Evolutionary conservation across 163 green algal genomes (phyloP), one percentile per base, ranked within the genome.

Genomic region (Scenedesmus sp.): DNA sequence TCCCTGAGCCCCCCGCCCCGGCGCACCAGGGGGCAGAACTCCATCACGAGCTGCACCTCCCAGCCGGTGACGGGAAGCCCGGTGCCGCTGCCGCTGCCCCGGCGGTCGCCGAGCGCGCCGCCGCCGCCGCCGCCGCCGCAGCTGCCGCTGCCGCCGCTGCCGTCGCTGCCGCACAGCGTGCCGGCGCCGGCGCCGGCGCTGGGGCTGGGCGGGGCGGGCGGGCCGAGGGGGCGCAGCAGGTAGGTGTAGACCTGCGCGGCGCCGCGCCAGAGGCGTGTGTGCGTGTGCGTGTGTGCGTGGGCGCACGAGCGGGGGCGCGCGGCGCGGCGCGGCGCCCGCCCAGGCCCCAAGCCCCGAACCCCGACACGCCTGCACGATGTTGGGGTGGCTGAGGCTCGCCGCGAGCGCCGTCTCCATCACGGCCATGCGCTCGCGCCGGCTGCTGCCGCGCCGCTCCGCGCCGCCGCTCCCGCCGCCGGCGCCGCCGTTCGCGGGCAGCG

Each of bases 331-430:
- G n/a, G n/a, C n/a, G n/a, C n/a, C n/a, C n/a, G n/a, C n/a, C n/a
- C n/a, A n/a, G n/a, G n/a, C n/a, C n/a, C n/a, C n/a, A n/a, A n/a
- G n/a, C n/a, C n/a, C n/a, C n/a, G n/a, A n/a, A n/a, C n/a, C n/a
- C n/a, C n/a, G n/a, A n/a, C n/a, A 22, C 70, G 70, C 70, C 70
- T 70, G 56, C 9, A 86, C 67, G 14, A 87, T 78, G 82, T 87
- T 85, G 13, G 82, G 77, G 64, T 87, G 82, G 29, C 72, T 76
- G 4, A 87, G 44, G 26, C 48, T 62, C 15, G 66, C 76, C 9
- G 63, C 72, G 10, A 87, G 36, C 14, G 82, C 82, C 0, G 82
- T 60, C 64, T 87, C 82, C 71, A 77, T 77, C 47, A 83, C 71
- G 6, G 74, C 74, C 74, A 81, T 81, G 22, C 65, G 60, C 62